These are phyloP conservation scores for Acanthochlamys bracteata DNA, from an alignment of 106 monocot genomes.

Conservation along the genomic window DNA sequence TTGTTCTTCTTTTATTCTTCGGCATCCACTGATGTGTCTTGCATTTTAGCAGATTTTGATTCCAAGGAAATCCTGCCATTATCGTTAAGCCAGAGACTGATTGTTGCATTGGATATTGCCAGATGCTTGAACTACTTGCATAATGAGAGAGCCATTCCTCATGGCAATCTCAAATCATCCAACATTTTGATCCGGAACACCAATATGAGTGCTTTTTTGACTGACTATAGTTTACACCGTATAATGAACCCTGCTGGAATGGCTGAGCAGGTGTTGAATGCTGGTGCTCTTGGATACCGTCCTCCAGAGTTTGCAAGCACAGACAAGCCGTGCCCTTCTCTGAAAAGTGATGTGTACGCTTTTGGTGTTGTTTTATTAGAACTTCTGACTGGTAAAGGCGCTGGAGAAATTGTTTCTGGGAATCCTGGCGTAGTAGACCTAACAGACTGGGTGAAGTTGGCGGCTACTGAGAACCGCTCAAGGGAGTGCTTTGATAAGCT, in stretches of 20 bases:
- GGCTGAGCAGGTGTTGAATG: slow-evolving; percentile 82
- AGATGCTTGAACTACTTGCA: slow-evolving; percentile 58
- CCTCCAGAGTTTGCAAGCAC: slow-evolving; percentile 76
- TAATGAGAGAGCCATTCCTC: slow-evolving; percentile 64
- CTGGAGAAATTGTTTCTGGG: slow-evolving; percentile 62
- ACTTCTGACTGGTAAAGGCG: slow-evolving; percentile 67
- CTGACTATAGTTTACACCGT: slow-evolving; percentile 68
- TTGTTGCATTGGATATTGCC: slow-evolving; percentile 46
- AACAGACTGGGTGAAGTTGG: slow-evolving; percentile 67
- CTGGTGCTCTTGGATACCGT: slow-evolving; percentile 73
- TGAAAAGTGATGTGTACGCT: slow-evolving; percentile 78
- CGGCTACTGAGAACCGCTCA: slow-evolving; percentile 32
- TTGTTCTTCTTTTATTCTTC: no score
- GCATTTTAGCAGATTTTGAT: slow-evolving; percentile 34
- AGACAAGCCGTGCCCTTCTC: slow-evolving; percentile 65
- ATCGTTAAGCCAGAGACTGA: slow-evolving; percentile 35
- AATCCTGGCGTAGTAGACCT: slow-evolving; percentile 63
- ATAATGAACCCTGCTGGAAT: slow-evolving; percentile 60
- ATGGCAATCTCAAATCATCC: slow-evolving; percentile 78
- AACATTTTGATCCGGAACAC: slow-evolving; percentile 44
- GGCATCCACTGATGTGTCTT: no score
- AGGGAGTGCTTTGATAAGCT: slow-evolving; percentile 61
- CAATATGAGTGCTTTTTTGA: slow-evolving; percentile 29
- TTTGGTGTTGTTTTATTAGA: slow-evolving; percentile 75
- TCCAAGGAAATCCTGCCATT: slow-evolving; percentile 38